Percentiles rank a stretch among this genome's conserved stretches.
Conservation (phyloP, 176 grass and related monocot genomes). For the Carex pumila region DNA sequence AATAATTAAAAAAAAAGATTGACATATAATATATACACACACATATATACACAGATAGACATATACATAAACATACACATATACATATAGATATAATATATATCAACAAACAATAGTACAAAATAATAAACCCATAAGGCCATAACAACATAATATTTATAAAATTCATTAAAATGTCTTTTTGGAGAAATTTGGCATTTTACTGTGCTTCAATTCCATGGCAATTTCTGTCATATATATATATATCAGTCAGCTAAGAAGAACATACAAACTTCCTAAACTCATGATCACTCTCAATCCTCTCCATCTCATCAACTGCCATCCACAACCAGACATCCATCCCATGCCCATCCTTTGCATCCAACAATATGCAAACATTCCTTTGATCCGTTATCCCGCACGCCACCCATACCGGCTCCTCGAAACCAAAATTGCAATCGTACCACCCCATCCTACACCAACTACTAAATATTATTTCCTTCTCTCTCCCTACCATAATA, state of each 20-base stretch:
- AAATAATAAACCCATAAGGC: no score
- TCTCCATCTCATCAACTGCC: neutral
- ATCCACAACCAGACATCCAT: neutral
- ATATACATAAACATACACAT: no score
- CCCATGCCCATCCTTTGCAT: neutral
- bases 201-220: no score
- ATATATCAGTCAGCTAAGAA: neutral
- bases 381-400: neutral
- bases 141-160: no score
- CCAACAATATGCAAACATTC: neutral
- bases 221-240: neutral
- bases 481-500: neutral
- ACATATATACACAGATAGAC: no score
- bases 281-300: neutral
- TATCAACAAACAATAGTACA: no score
- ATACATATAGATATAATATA: no score
- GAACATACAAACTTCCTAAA: neutral
- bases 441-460: neutral
- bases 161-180: no score
- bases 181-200: neutral
- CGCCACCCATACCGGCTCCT: neutral
- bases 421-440: neutral
- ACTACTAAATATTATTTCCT: neutral
- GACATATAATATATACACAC: no score
- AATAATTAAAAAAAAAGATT: no score